These are phyloP conservation scores for Coccomyxa sp. DNA, from an alignment of 139 green algal species.

Conservation along the genomic window DNA sequence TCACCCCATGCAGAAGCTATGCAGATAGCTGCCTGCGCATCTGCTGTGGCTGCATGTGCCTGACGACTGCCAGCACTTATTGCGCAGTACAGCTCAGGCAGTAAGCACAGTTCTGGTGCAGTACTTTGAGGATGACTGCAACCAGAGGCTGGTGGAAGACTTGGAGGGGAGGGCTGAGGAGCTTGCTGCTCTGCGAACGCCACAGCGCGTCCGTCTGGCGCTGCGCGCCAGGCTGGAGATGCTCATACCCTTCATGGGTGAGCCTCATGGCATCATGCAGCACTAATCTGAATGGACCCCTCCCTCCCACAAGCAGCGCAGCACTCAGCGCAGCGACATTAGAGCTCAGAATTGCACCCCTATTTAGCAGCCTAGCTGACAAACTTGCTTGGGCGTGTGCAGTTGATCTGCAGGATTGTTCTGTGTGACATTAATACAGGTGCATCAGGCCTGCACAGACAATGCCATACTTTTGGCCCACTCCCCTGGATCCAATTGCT, in stretches of 20 bases:
- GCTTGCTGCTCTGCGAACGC: conserved; percentile 17
- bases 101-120: conserved; percentile 2
- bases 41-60: neutral
- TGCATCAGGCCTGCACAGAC: conserved; percentile 3
- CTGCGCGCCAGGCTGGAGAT: conserved; percentile 54
- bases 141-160: conserved; percentile 25
- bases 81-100: too few relatives aligned
- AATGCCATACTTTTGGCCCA: neutral
- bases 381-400: too few relatives aligned
- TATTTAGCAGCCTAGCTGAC: too few relatives aligned
- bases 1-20: neutral
- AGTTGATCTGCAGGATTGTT: too few relatives aligned
- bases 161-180: conserved; percentile 13
- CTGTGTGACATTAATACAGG: neutral
- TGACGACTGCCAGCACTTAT: neutral
- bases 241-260: conserved; percentile 42
- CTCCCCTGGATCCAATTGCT: too few relatives aligned
- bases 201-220: conserved; percentile 36
- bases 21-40: neutral
- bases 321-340: too few relatives aligned
- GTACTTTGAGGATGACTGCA: conserved; percentile 46
- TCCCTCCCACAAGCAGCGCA: too few relatives aligned
- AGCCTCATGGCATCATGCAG: too few relatives aligned
- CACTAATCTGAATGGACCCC: too few relatives aligned
- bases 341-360: too few relatives aligned